Conservation (phyloP, 805 yeast species). For the Pichia scutulata region DNA sequence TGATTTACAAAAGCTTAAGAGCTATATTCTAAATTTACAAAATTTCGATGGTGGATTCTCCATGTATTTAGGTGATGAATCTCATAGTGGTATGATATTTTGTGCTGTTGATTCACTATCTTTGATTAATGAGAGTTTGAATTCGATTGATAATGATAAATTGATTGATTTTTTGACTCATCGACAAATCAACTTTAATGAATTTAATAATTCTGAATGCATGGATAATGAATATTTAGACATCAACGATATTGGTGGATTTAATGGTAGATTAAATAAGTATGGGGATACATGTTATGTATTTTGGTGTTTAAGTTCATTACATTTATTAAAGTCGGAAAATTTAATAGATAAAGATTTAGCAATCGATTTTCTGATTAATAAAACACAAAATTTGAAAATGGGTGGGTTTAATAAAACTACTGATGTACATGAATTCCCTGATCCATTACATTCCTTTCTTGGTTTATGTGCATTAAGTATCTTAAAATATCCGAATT, state of each 20-base stretch:
- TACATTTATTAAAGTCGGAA: constrained; percentile 33
- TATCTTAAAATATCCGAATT: constrained; percentile 21
- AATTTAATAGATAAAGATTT: constrained; percentile 30
- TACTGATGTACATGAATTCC: constrained; percentile 41
- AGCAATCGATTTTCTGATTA: constrained; percentile 39
- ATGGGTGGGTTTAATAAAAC: constrained; percentile 76
- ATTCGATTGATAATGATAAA: constrained; percentile 6
- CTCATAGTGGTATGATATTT: constrained; percentile 83
- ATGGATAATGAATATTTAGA: constrained; percentile 30
- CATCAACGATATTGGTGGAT: constrained; percentile 58
- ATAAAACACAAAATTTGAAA: constrained; percentile 49
- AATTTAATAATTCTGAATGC: constrained; percentile 23
- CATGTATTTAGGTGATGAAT: constrained; percentile 40
- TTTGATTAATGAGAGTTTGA: constrained; percentile 27
- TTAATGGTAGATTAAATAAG: constrained; percentile 83
- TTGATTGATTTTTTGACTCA: constrained; percentile 56
- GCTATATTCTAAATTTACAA: constrained; percentile 31
- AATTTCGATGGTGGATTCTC: constrained; percentile 71
- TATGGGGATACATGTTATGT: constrained; percentile 81
- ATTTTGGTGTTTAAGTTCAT: constrained; percentile 70
- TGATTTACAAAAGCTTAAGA: constrained; percentile 32
- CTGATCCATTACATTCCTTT: constrained; percentile 66
- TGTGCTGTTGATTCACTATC: constrained; percentile 66
- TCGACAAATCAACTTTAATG: constrained; percentile 46
- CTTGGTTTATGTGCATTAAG: constrained; percentile 51